These are phyloP conservation scores for Darksidea phi DNA, from an alignment of 495 filamentous ascomycete species.

Conservation along the genomic window DNA sequence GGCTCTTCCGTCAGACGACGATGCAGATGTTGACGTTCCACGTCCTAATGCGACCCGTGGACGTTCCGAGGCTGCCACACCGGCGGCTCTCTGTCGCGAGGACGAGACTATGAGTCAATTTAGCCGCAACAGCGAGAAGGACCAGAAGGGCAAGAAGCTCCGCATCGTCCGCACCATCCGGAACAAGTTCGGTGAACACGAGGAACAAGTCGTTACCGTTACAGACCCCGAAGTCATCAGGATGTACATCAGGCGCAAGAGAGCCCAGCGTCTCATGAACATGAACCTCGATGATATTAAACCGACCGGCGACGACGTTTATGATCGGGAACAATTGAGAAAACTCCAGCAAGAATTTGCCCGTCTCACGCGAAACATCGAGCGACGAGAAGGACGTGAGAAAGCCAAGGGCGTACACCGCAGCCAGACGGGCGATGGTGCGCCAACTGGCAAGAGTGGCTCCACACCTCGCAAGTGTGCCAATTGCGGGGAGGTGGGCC, in stretches of 20 bases:
- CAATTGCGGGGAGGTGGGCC: constrained; percentile 90
- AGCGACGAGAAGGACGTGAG: constrained; percentile 85
- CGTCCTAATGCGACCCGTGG: constrained; percentile 41
- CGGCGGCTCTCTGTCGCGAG: constrained; percentile 54
- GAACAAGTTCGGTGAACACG: constrained; percentile 62
- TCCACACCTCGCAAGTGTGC: constrained; percentile 90
- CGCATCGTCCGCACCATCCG: constrained; percentile 68
- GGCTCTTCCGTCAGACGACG: constrained; percentile 60
- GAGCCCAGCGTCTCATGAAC: constrained; percentile 59
- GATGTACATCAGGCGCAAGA: constrained; percentile 58
- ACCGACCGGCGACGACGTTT: constrained; percentile 75
- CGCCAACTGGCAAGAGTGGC: constrained; percentile 42
- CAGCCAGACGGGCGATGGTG: constrained; percentile 42
- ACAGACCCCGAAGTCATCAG: constrained; percentile 72
- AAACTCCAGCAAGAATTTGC: constrained; percentile 70
- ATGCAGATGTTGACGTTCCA: constrained; percentile 66
- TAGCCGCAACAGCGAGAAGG: constrained; percentile 70
- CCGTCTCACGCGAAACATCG: constrained; percentile 84
- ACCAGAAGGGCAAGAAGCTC: constrained; percentile 66
- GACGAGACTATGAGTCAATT: constrained; percentile 87
- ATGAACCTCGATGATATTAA: constrained; percentile 61
- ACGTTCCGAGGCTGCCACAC: constrained; percentile 61
- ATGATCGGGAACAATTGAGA: constrained; percentile 60
- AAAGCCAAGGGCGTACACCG: constrained; percentile 69
- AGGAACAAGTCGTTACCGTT: constrained; percentile 60